Evolutionary conservation across 1,284 basidiomycete species (phyloP).

Genomic region (Trichosporon sp.): DNA sequence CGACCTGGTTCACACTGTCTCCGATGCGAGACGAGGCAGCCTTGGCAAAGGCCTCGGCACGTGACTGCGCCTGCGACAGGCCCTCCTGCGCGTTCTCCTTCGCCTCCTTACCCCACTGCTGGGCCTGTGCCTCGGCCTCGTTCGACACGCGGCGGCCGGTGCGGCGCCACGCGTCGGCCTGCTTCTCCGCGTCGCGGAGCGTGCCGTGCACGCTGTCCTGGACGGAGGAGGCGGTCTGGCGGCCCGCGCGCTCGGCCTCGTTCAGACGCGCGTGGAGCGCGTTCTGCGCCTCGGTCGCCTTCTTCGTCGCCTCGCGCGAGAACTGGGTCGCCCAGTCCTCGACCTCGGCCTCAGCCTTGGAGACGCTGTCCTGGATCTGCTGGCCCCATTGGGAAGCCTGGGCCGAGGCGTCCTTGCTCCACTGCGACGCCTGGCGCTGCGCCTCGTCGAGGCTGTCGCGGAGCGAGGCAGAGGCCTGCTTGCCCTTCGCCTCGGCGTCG

Average conservation of each 20-base stretch:
- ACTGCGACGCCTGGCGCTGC: background rate
- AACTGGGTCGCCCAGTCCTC: background rate
- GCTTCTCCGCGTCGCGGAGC: background rate
- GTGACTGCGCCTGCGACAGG: background rate
- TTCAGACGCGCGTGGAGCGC: background rate
- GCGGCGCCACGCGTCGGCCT: background rate
- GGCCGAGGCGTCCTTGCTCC: background rate
- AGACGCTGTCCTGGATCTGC: background rate
- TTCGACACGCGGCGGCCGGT: background rate
- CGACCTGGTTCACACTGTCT: background rate
- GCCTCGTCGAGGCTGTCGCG: background rate
- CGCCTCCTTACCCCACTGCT: too few relatives aligned
- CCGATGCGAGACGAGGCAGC: background rate
- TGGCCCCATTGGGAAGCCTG: background rate
- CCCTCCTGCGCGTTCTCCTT: background rate
- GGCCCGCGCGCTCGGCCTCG: conserved; percentile 1
- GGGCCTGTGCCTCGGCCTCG: background rate
- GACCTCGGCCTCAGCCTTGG: background rate
- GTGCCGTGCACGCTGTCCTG: background rate
- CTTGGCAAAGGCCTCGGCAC: conserved; percentile 1
- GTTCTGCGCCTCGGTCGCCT: conserved; percentile 2
- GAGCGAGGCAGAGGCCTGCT: background rate
- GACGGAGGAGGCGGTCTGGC: background rate
- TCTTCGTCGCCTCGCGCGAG: background rate
- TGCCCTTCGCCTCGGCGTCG: background rate